A percentile compares a stretch with the other conserved stretches of the same genome.
Conservation (phyloP, 495 filamentous ascomycete genomes). For the Talaromyces stipitatus region DNA sequence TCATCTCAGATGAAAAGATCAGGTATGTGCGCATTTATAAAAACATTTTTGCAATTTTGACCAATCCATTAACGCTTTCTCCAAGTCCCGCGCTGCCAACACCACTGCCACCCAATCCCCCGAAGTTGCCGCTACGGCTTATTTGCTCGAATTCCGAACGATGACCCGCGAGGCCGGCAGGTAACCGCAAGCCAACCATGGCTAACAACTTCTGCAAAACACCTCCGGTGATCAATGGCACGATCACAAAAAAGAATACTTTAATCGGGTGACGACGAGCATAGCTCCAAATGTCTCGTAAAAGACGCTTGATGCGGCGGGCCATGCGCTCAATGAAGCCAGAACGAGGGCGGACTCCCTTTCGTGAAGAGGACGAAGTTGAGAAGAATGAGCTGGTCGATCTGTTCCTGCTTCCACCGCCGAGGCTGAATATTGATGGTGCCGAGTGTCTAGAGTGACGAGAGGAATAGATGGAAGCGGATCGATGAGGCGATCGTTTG, state of each 20-base stretch:
- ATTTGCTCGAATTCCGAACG: constrained; percentile 32
- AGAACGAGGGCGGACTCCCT: constrained; percentile 61
- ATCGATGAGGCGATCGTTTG: constrained; percentile 26
- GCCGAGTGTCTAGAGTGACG: constrained; percentile 35
- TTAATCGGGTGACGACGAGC: constrained; percentile 72
- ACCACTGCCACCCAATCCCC: constrained; percentile 3
- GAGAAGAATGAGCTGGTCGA: constrained; percentile 47
- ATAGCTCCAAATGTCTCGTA: constrained; percentile 69
- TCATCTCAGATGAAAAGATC: not conserved
- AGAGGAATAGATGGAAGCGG: constrained; percentile 31
- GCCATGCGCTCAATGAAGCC: constrained; percentile 66
- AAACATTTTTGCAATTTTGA: constrained; percentile 59
- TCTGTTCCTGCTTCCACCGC: constrained; percentile 29
- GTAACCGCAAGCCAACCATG: constrained; percentile 69
- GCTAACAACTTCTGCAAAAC: constrained; percentile 63
- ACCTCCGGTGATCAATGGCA: constrained; percentile 78
- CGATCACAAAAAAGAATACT: constrained; percentile 74
- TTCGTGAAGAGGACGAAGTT: constrained; percentile 45
- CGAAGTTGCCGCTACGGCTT: constrained; percentile 10
- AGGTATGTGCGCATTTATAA: constrained; percentile 23
- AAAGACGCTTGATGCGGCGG: constrained; percentile 59
- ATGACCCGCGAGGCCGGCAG: constrained; percentile 49
- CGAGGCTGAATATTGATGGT: constrained; percentile 46
- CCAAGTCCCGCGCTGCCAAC: constrained; percentile 28
- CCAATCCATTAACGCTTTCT: constrained; percentile 41